Percentiles rank a stretch among this genome's conserved stretches.
Evolutionary conservation across 306 rosid genomes (phyloP).

Genomic region (Prunus campanulata): DNA sequence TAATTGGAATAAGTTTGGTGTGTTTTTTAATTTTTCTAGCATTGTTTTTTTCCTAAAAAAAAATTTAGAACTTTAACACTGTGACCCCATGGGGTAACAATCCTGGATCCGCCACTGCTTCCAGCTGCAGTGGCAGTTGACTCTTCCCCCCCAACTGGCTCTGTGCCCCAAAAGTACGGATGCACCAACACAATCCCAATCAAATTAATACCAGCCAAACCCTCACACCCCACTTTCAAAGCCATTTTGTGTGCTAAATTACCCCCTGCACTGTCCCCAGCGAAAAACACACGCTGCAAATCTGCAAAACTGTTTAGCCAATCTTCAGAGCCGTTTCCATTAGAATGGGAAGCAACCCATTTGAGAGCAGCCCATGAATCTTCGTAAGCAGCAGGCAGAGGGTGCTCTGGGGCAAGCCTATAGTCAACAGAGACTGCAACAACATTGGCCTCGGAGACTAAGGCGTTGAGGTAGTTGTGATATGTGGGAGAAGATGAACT

Average conservation of each 20-base stretch:
- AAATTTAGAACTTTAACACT: no score
- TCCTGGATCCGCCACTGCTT: no score
- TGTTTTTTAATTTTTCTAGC: no score
- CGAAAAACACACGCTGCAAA: slow-evolving; percentile 24
- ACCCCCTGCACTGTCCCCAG: slow-evolving; percentile 66
- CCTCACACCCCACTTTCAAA: slow-evolving; percentile 7
- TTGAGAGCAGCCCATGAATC: slow-evolving; percentile 55
- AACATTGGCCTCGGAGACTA: slow-evolving; percentile 36
- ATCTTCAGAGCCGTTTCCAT: slow-evolving; percentile 27
- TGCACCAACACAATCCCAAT: slow-evolving; percentile 47
- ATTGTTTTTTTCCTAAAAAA: no score
- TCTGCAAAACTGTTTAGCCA: slow-evolving; percentile 52
- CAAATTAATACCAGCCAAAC: slow-evolving; percentile 11
- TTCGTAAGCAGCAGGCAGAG: slow-evolving; percentile 45
- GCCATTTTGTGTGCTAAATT: slow-evolving; percentile 48
- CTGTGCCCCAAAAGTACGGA: slow-evolving; percentile 42
- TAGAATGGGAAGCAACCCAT: slow-evolving; percentile 40
- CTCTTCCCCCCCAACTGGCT: slow-evolving; percentile 10
- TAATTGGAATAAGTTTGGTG: no score
- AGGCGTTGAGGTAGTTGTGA: slow-evolving; percentile 36
- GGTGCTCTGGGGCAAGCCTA: slow-evolving; percentile 58
- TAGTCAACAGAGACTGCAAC: slow-evolving; percentile 45
- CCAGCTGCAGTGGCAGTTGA: neutral
- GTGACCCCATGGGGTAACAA: no score
- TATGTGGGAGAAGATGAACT: slow-evolving; percentile 37